Conservation (phyloP, 257 asterid genomes). For the Gynochthodes officinalis region DNA sequence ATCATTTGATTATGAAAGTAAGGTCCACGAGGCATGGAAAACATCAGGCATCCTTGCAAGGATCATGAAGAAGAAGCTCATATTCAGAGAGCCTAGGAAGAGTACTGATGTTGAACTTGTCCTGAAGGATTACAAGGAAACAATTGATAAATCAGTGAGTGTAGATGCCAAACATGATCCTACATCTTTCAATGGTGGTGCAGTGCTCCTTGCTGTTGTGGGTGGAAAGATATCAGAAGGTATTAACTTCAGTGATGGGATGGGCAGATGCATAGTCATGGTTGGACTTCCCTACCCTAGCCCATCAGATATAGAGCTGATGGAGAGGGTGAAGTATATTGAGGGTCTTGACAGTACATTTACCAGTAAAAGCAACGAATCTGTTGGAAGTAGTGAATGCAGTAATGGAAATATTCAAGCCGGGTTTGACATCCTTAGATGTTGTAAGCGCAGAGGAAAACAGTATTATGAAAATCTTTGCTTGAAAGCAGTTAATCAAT, state of each 20-base stretch:
- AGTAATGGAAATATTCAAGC: conserved; percentile 45
- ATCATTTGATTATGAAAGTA: conserved; percentile 78
- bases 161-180: conserved; percentile 18
- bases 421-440: conserved; percentile 65
- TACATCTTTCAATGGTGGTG: conserved; percentile 69
- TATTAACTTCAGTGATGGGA: conserved; percentile 87
- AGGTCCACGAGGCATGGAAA: conserved; percentile 78
- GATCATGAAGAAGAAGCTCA: conserved; percentile 62
- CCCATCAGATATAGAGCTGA: conserved; percentile 87
- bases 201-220: conserved; percentile 87
- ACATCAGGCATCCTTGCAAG: conserved; percentile 73
- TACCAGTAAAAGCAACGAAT: conserved; percentile 21
- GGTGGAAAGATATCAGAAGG: conserved; percentile 99
- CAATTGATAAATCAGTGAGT: conserved; percentile 46
- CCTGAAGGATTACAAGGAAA: conserved; percentile 67
- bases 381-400: conserved; percentile 31
- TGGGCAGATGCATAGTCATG: conserved; percentile 94
- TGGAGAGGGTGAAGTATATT: conserved; percentile 89
- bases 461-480: conserved; percentile 96
- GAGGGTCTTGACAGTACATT: conserved; percentile 53
- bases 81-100: conserved; percentile 90
- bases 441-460: conserved; percentile 81
- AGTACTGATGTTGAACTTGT: conserved; percentile 72
- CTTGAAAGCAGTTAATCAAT: conserved; percentile 97
- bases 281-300: conserved; percentile 95